Percentiles rank a stretch among this genome's conserved stretches.
These are phyloP conservation scores for Microsporum ferrugineum DNA, from an alignment of 2,329 filamentous ascomycete species.

Conservation along the genomic window DNA sequence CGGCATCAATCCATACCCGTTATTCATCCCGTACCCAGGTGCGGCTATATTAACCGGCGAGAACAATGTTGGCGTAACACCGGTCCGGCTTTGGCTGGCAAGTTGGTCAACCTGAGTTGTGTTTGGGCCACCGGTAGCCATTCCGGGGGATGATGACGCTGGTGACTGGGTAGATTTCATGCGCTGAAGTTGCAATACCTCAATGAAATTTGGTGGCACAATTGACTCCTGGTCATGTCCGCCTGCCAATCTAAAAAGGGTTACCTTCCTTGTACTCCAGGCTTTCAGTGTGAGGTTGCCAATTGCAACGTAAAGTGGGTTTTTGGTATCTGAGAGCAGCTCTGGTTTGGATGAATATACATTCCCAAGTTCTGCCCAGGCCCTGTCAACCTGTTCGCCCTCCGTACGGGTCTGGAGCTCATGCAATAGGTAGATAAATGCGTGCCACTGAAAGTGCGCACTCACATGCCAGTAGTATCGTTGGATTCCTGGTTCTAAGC, in stretches of 20 bases:
- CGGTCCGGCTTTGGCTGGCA: neutral
- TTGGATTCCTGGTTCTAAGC: slow-evolving; percentile 27
- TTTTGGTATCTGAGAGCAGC: slow-evolving; percentile 26
- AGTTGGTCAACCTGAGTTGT: neutral
- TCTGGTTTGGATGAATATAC: slow-evolving; percentile 21
- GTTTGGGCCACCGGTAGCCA: neutral
- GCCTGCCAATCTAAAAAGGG: neutral
- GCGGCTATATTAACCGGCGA: neutral
- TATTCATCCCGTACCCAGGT: neutral
- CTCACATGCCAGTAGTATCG: slow-evolving; percentile 35
- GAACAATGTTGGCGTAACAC: neutral
- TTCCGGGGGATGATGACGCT: neutral
- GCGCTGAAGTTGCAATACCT: neutral
- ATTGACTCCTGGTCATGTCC: neutral
- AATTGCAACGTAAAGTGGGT: slow-evolving; percentile 34
- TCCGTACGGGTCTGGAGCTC: slow-evolving; percentile 27
- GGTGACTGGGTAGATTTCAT: neutral
- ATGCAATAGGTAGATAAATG: slow-evolving; percentile 36
- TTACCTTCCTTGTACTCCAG: slow-evolving; percentile 27
- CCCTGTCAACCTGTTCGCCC: slow-evolving; percentile 24
- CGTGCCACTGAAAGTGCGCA: slow-evolving; percentile 39
- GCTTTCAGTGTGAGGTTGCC: slow-evolving; percentile 35
- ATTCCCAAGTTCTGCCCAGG: slow-evolving; percentile 35
- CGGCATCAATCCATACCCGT: neutral
- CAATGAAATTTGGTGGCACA: neutral